Conservation (phyloP, 2,329 filamentous ascomycete genomes). For the Aureobasidium sp. region DNA sequence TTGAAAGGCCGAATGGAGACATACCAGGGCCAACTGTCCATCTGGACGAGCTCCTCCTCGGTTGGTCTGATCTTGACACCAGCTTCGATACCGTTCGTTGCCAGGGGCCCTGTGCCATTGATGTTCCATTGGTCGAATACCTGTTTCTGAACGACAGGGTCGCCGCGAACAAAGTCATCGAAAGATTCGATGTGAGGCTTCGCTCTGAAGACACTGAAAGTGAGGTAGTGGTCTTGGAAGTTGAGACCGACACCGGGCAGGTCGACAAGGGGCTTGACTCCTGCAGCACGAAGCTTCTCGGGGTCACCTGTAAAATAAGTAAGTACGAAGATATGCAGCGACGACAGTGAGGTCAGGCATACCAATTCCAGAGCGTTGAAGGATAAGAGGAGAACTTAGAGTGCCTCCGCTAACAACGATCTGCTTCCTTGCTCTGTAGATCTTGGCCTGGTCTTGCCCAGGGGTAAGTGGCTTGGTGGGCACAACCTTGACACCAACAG, state of each 20-base stretch:
- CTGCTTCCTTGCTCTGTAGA: constrained; percentile 62
- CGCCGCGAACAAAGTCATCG: constrained; percentile 69
- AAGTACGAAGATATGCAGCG: too few species aligned
- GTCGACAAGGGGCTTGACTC: constrained; percentile 60
- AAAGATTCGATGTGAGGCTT: constrained; percentile 71
- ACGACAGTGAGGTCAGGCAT: too few species aligned
- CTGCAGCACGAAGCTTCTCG: constrained; percentile 58
- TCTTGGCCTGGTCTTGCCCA: constrained; percentile 42
- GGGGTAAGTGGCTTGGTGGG: constrained; percentile 59
- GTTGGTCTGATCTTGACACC: constrained; percentile 70
- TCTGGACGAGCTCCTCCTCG: constrained; percentile 55
- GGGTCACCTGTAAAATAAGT: constrained; percentile 43
- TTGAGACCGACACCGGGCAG: constrained; percentile 66
- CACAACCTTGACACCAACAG: constrained; percentile 63
- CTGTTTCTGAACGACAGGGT: constrained; percentile 61
- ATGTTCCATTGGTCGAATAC: constrained; percentile 71
- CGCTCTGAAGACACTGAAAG: constrained; percentile 61
- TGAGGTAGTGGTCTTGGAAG: constrained; percentile 69
- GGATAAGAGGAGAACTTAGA: constrained; percentile 62
- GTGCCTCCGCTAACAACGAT: constrained; percentile 66
- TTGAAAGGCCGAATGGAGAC: neutral
- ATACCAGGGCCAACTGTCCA: constrained; percentile 60
- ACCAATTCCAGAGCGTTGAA: constrained; percentile 64
- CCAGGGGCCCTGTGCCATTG: constrained; percentile 67
- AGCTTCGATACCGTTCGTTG: constrained; percentile 69